Percentiles rank a stretch among this genome's conserved stretches.
Conservation (phyloP, 108 stramenopile genomes). For the Pelagomonas calceolata region DNA sequence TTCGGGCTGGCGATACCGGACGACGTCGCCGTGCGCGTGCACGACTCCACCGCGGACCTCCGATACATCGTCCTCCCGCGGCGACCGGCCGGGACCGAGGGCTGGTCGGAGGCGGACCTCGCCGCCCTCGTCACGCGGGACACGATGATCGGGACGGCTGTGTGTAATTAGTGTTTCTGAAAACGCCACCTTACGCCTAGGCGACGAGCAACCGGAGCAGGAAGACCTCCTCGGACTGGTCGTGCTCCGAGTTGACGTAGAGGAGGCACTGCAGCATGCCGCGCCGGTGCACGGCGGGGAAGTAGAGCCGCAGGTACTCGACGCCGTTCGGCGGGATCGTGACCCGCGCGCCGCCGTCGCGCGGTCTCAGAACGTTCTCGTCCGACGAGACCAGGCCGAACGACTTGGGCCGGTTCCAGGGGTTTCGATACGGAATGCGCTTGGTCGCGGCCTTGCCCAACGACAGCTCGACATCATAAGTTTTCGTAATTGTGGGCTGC, state of each 20-base stretch:
- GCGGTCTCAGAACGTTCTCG: slow-evolving; percentile 27
- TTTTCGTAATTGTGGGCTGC: slow-evolving; percentile 39
- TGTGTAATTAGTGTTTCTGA: no score
- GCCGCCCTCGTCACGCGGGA: slow-evolving; percentile 39
- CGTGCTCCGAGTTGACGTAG: slow-evolving; percentile 36
- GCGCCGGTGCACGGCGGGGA: slow-evolving; percentile 11
- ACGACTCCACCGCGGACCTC: slow-evolving; percentile 58
- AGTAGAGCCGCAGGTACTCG: slow-evolving; percentile 38
- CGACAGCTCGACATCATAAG: slow-evolving; percentile 40
- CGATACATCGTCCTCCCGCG: slow-evolving; percentile 52
- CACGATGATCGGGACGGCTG: slow-evolving; percentile 45
- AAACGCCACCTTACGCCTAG: no score
- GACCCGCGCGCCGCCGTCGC: slow-evolving; percentile 15
- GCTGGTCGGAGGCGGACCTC: slow-evolving; percentile 39
- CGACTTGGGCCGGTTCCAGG: slow-evolving; percentile 30
- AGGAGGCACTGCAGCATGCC: slow-evolving; percentile 26
- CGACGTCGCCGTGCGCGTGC: slow-evolving; percentile 29
- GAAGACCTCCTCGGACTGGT: slow-evolving; percentile 42
- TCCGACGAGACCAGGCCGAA: slow-evolving; percentile 34
- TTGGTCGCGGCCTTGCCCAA: slow-evolving; percentile 25
- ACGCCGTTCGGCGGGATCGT: slow-evolving; percentile 31
- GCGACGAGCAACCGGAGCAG: slow-evolving; percentile 24
- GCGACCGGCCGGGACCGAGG: slow-evolving; percentile 39
- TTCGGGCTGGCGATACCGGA: slow-evolving; percentile 33
- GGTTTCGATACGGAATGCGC: slow-evolving; percentile 43